A percentile compares a stretch with the other conserved stretches of the same genome.
Evolutionary conservation across 495 filamentous ascomycete species (phyloP).

Genomic region (Lasiosphaeris hirsuta): DNA sequence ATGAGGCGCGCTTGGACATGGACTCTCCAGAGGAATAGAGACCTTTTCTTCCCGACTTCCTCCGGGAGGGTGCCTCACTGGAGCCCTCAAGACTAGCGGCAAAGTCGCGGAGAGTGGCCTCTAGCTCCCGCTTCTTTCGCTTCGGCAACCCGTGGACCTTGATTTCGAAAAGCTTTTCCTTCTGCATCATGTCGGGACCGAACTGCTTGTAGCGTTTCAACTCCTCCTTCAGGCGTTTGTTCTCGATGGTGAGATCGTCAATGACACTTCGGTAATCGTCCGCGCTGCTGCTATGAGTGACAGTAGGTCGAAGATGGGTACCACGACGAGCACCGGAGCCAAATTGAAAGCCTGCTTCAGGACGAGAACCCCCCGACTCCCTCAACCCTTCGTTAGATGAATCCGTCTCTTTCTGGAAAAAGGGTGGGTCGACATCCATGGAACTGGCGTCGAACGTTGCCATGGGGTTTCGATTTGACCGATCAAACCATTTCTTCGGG

Average conservation of each 20-base stretch:
- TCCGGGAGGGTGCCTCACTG: constrained; percentile 33
- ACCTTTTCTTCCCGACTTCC: constrained; percentile 32
- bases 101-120: constrained; percentile 66
- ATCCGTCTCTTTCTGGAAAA: constrained; percentile 46
- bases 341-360: constrained; percentile 21
- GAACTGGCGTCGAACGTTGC: constrained; percentile 26
- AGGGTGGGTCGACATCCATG: constrained; percentile 55
- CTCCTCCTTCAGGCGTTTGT: constrained; percentile 66
- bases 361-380: background rate
- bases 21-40: constrained; percentile 29
- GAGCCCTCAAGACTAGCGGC: constrained; percentile 52
- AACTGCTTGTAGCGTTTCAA: constrained; percentile 63
- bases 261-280: constrained; percentile 65
- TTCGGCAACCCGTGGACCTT: constrained; percentile 64
- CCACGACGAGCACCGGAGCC: constrained; percentile 18
- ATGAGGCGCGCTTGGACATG: constrained; percentile 44
- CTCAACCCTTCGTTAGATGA: constrained; percentile 39
- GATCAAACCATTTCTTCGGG: constrained; percentile 46
- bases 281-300: constrained; percentile 48
- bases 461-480: constrained; percentile 41
- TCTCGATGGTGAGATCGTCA: constrained; percentile 69
- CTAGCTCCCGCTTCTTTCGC: constrained; percentile 68
- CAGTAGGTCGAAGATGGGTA: constrained; percentile 21
- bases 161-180: constrained; percentile 74
- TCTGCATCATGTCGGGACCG: constrained; percentile 54